Percentiles rank a stretch among this genome's conserved stretches.
These are phyloP conservation scores for Dendrobium chrysotoxum DNA, from an alignment of 106 monocot genomes.

Conservation along the genomic window DNA sequence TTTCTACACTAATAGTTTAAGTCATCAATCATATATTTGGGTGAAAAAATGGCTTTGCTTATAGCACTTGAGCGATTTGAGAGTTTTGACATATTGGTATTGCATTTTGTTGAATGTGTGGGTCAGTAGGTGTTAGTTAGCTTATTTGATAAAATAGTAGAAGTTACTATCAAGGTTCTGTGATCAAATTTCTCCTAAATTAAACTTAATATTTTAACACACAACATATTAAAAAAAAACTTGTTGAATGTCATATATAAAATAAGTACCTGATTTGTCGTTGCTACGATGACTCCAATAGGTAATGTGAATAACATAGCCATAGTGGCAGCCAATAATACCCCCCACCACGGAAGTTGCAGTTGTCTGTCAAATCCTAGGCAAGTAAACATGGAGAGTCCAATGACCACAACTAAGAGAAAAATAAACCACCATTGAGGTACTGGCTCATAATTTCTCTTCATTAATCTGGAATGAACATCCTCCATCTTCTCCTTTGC, in stretches of 20 bases:
- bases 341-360: slow-evolving; percentile 84
- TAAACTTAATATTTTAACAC: too few species aligned
- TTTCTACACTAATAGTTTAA: too few species aligned
- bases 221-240: too few species aligned
- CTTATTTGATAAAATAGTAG: too few species aligned
- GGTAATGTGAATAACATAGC: slow-evolving; percentile 72
- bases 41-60: too few species aligned
- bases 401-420: slow-evolving; percentile 28
- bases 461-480: neutral
- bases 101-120: too few species aligned
- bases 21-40: too few species aligned
- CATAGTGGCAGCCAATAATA: slow-evolving; percentile 49
- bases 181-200: too few species aligned
- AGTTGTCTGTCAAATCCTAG: slow-evolving; percentile 43
- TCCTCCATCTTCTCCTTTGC: neutral
- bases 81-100: too few species aligned
- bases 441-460: slow-evolving; percentile 26
- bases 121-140: too few species aligned
- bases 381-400: slow-evolving; percentile 41
- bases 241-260: neutral
- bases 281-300: slow-evolving; percentile 71
- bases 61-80: too few species aligned
- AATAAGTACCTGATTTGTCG: slow-evolving; percentile 57
- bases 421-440: slow-evolving; percentile 76
- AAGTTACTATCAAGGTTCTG: too few species aligned